Evolutionary conservation across 2,329 filamentous ascomycete species (phyloP).

Genomic region (Beauveria scarabaeidicola): DNA sequence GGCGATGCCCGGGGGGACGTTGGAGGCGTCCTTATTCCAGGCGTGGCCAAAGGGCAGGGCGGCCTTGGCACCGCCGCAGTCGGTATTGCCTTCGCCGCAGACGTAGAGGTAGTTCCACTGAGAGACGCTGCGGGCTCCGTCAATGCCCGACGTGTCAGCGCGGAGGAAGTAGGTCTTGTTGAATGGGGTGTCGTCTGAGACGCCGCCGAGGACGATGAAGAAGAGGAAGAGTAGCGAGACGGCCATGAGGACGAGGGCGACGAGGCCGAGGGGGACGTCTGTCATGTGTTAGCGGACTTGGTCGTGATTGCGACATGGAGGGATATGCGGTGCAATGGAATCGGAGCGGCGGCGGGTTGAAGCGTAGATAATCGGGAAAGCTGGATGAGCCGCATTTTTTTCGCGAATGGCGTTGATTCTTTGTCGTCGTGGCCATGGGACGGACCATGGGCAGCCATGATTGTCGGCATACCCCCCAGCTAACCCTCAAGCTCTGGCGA

Average conservation of each 20-base stretch:
- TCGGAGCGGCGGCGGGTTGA: neutral
- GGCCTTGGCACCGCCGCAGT: constrained; percentile 56
- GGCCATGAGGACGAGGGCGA: constrained; percentile 40
- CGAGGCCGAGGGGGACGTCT: constrained; percentile 35
- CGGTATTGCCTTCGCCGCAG: constrained; percentile 55
- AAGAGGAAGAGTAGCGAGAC: constrained; percentile 45
- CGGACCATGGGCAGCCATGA: neutral
- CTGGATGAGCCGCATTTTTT: neutral
- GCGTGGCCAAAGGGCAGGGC: constrained; percentile 67
- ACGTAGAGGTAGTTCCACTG: constrained; percentile 91
- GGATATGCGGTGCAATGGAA: too few species aligned
- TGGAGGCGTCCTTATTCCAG: constrained; percentile 40
- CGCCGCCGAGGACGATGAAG: constrained; percentile 50
- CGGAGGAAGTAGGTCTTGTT: constrained; percentile 79
- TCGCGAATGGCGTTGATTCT: neutral
- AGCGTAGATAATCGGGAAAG: neutral
- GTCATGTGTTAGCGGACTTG: neutral
- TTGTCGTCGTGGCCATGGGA: neutral
- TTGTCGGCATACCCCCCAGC: neutral
- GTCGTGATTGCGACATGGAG: neutral
- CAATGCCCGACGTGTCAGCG: constrained; percentile 65
- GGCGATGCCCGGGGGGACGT: constrained; percentile 35
- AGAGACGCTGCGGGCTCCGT: constrained; percentile 55
- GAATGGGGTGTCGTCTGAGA: constrained; percentile 45
- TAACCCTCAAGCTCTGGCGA: neutral